Conservation (phyloP, 1,284 basidiomycete genomes). For the Trichosporon ovoides region DNA sequence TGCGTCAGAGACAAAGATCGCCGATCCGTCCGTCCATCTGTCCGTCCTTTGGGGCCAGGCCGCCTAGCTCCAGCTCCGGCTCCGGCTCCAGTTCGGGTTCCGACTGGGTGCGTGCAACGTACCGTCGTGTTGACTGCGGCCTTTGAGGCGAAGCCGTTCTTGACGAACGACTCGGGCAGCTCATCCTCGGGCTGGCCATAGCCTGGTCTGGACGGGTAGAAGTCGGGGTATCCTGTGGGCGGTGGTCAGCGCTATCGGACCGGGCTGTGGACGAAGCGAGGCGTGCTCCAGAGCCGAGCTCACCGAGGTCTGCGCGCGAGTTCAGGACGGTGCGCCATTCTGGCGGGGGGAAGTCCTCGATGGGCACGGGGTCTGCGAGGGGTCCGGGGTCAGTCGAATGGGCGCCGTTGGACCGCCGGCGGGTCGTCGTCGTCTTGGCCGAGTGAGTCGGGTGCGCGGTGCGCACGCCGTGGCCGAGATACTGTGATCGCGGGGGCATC, state of each 20-base stretch:
- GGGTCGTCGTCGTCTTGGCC: conserved; percentile 11
- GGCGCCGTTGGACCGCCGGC: conserved; percentile 12
- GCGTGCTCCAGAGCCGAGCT: conserved; percentile 12
- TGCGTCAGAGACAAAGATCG: not conserved
- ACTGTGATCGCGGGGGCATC: not conserved
- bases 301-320: conserved; percentile 43
- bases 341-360: conserved; percentile 45
- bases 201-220: conserved; percentile 73
- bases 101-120: too few species aligned
- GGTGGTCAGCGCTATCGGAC: not conserved
- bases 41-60: not conserved
- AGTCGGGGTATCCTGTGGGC: conserved; percentile 71
- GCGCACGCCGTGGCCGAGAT: conserved; percentile 13
- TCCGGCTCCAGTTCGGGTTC: not conserved
- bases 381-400: conserved; percentile 12
- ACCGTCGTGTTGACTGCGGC: conserved; percentile 52
- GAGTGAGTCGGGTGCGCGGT: conserved; percentile 7
- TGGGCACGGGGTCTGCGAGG: conserved; percentile 27
- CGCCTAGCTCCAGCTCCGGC: not conserved
- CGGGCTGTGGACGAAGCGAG: not conserved
- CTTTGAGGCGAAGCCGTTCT: conserved; percentile 65
- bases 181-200: conserved; percentile 81
- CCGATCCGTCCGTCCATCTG: not conserved
- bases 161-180: conserved; percentile 69
- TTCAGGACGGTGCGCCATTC: conserved; percentile 44